Conservation (phyloP, 1,284 basidiomycete species). For the Apiotrichum domesticum region DNA sequence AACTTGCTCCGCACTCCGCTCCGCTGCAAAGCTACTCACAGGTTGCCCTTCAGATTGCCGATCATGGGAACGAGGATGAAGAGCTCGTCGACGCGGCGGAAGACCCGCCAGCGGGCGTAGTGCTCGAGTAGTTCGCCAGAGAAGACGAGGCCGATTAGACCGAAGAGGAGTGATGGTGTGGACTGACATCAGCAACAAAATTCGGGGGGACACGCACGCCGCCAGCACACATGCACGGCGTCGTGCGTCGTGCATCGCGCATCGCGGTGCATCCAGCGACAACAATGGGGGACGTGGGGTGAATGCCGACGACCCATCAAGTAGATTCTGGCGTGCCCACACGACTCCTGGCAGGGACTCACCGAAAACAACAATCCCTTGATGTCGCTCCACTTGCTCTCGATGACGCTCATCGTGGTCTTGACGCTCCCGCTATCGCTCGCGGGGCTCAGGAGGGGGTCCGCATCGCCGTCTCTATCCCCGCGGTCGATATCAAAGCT, state of each 20-base stretch:
- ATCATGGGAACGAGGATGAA: constrained; percentile 95
- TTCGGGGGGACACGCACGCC: background rate
- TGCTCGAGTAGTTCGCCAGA: constrained; percentile 82
- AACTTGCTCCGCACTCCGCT: background rate
- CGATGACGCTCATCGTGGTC: constrained; percentile 8
- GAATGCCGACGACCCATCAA: background rate
- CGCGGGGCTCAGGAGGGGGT: background rate
- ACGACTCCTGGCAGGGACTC: constrained; percentile 5
- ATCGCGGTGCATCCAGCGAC: background rate
- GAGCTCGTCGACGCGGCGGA: constrained; percentile 83
- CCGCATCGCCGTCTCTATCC: background rate
- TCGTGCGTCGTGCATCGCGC: too few species aligned
- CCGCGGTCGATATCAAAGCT: background rate
- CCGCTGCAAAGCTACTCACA: constrained; percentile 60
- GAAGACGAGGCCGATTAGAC: constrained; percentile 58
- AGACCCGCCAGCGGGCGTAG: constrained; percentile 83
- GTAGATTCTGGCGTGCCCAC: background rate
- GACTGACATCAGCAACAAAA: constrained; percentile 29
- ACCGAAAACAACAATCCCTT: constrained; percentile 34
- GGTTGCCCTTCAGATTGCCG: constrained; percentile 90
- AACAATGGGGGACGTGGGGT: background rate
- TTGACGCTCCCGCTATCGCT: background rate
- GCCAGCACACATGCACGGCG: too few species aligned
- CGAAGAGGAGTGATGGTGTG: constrained; percentile 49
- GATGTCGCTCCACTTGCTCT: constrained; percentile 26